Evolutionary conservation across 108 stramenopile genomes (phyloP), one percentile per base, ranked within the genome.

Genomic region (Cyclostephanos invisitatus): DNA sequence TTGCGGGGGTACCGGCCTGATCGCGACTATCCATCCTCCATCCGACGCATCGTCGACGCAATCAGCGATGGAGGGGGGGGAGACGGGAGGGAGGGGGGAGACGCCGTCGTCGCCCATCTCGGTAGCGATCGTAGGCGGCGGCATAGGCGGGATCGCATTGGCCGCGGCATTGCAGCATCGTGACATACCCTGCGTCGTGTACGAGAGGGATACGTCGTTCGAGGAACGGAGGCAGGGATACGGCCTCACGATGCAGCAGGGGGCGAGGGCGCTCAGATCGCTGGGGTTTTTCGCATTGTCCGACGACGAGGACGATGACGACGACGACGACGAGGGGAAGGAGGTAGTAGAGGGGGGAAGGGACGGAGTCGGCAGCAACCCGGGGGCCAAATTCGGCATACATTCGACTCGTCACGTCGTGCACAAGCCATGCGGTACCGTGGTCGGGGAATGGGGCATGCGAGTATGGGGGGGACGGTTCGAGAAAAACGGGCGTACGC

Each of bases 201-300:
- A 81, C 72, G 96, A 97, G 68, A 78, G 86, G n/a, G 96, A 97
- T 70, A 50, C 62, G 25, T 73, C 80, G 25, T 92, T 90, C 59
- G 71, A 69, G 40, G 84, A 90, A 56, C 84, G 95, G 50, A 63
- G 58, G 6, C 91, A 93, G 68, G 92, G 91, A 21, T 97, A 97
- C 66, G 96, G 93, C 10, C 72, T 97, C 18, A 97, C 96, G 3
- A 82, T 97, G 79, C 96, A 97, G 71, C 96, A 96, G 75, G 96
- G 90, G 21, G 73, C 80, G 21, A 75, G 85, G 37, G 92, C 93
- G 18, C 64, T 96, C 50, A 68, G 71, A 49, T 68, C 77, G 15
- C 77, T 96, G 22, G 92, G 92, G n/a, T 75, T 80, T 48, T 62
- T 70, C 37, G 42, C 62, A 40, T 48, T 70, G n/a, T 29, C 66